A percentile compares a stretch with the other conserved stretches of the same genome.
Conservation (phyloP, 176 grass and related monocot species). For the Ananas comosus region DNA sequence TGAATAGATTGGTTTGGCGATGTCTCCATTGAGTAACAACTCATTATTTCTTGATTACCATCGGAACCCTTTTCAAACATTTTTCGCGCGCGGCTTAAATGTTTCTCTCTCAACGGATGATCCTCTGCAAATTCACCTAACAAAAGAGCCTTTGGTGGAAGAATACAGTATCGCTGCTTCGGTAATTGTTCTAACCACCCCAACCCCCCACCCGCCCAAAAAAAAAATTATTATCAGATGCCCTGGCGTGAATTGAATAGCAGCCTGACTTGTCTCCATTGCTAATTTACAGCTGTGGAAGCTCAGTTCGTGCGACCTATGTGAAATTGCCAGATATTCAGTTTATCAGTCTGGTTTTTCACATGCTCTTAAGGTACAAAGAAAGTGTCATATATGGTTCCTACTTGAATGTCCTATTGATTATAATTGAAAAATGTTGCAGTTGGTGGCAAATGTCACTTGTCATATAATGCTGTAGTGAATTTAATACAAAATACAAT, state of each 20-base stretch:
- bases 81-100: conserved; percentile 82
- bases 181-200: conserved; percentile 26
- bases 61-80: conserved; percentile 80
- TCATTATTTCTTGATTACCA: conserved; percentile 91
- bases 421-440: not conserved
- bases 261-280: conserved; percentile 6
- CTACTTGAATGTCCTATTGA: not conserved
- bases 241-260: not conserved
- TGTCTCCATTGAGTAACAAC: conserved; percentile 98
- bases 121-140: conserved; percentile 90
- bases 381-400: not conserved
- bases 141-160: conserved; percentile 96
- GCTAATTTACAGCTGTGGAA: conserved; percentile 73
- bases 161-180: conserved; percentile 95
- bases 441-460: not conserved
- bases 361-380: conserved; percentile 68
- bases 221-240: not conserved
- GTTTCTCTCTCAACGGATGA: conserved; percentile 92
- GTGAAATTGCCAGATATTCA: conserved; percentile 94
- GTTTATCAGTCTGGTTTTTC: conserved; percentile 88
- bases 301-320: conserved; percentile 74
- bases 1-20: conserved; percentile 83
- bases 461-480: not conserved
- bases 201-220: not conserved
- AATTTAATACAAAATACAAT: not conserved